Evolutionary conservation across 164 flowering plant species (phyloP).

Genomic region (Nymphaea thermarum): DNA sequence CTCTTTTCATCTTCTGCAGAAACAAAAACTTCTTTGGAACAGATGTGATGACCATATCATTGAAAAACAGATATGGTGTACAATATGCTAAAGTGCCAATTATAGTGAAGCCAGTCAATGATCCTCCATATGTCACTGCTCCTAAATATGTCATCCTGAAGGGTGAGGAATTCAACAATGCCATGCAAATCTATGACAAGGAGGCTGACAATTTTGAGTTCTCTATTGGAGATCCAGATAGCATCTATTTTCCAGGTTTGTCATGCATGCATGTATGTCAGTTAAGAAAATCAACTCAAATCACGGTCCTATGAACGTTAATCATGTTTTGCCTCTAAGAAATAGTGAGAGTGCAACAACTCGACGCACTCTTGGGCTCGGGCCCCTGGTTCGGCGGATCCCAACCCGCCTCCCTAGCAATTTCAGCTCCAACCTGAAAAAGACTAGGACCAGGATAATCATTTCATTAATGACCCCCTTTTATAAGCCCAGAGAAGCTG

Average conservation of each 20-base stretch:
- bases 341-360: neutral
- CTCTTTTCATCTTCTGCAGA: conserved; percentile 24
- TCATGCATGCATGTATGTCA: neutral
- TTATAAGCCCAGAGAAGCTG: no score
- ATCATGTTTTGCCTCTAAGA: neutral
- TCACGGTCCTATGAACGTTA: neutral
- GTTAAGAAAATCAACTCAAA: neutral
- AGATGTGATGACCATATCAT: conserved; percentile 46
- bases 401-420: no score
- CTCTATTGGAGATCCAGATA: conserved; percentile 72
- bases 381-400: no score
- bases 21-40: conserved; percentile 59
- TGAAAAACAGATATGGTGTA: conserved; percentile 59
- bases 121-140: conserved; percentile 59
- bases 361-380: no score
- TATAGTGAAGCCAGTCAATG: conserved; percentile 74
- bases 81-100: conserved; percentile 42
- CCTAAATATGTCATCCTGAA: conserved; percentile 50
- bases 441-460: no score
- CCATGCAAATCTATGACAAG: conserved; percentile 28
- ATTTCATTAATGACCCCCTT: no score
- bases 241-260: conserved; percentile 56
- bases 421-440: no score
- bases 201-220: conserved; percentile 35
- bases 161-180: conserved; percentile 1